phyloP scores from a whole-genome alignment of 1,139 yeast genomes.

The Starmera stellimalicola region DNA sequence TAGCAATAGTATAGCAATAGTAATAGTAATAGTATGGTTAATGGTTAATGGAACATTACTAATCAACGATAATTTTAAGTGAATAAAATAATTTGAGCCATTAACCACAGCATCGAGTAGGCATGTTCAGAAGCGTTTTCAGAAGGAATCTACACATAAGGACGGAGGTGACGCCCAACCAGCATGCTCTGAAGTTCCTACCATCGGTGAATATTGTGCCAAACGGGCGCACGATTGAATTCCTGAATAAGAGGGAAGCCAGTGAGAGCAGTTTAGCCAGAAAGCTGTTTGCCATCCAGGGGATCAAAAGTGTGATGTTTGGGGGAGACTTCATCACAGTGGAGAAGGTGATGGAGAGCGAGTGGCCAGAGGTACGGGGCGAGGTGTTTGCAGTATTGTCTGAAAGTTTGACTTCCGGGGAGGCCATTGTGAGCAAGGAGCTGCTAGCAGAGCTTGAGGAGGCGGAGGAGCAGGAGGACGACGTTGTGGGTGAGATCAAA shows the following conservation, averaged over 20 bases:
- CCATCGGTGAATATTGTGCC: slow-evolving; percentile 60
- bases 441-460: slow-evolving; percentile 17
- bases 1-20: not conserved
- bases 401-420: slow-evolving; percentile 74
- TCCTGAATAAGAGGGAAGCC: slow-evolving; percentile 61
- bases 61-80: no score
- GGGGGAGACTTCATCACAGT: slow-evolving; percentile 84
- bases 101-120: no score
- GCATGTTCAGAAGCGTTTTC: no score
- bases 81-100: no score
- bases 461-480: slow-evolving; percentile 31
- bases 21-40: not conserved
- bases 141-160: slow-evolving; percentile 27
- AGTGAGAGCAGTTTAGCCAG: slow-evolving; percentile 77
- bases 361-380: slow-evolving; percentile 81
- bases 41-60: no score
- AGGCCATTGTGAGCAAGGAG: slow-evolving; percentile 39
- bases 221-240: slow-evolving; percentile 42
- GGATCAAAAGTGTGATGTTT: slow-evolving; percentile 80
- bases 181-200: slow-evolving; percentile 80
- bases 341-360: slow-evolving; percentile 47
- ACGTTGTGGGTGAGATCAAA: slow-evolving; percentile 79
- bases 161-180: slow-evolving; percentile 78
- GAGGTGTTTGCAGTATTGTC: slow-evolving; percentile 81
- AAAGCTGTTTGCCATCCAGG: slow-evolving; percentile 70